Evolutionary conservation across 2,329 filamentous ascomycete genomes (phyloP), one percentile per base, ranked within the genome.

Genomic region (Aspergillus bombycis): DNA sequence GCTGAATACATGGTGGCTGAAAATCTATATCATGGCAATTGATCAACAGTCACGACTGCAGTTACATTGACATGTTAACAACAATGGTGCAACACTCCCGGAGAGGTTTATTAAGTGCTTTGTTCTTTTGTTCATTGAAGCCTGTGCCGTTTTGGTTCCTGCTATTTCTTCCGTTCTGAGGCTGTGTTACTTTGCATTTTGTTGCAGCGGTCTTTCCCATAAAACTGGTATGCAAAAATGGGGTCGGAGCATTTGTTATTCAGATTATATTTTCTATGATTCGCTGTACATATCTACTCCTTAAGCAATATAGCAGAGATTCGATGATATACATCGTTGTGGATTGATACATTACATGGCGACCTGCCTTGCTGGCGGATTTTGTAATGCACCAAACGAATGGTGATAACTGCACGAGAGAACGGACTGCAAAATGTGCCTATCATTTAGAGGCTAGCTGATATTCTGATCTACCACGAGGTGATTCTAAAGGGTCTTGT

Each of bases 171-270:
- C 45, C 32, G 16, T n/a, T 55, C 54, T 48, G 16, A 45, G 12
- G 21, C 30, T 36, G 36, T 45, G 21, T 58, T 14, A 12, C 23
- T 63, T 57, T 62, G 56, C 36, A 52, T 64, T 64, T 58, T 62
- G 61, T 56, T 65, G 62, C 64, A 65, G 66, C 65, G 61, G 61
- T 66, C 59, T 55, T 12, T 55, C 57, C 61, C 50, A 28, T 52
- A 32, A 62, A 66, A 65, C 63, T 62, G 62, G 56, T 54, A 57
- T 65, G 62, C 65, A 64, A 50, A 28, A 30, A 48, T 68, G 69
- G 68, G 61, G 65, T 67, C 65, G 57, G 64, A 70, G 69, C 68
- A 59, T 67, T 66, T 66, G 60, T 55, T 21, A 61, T 65, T 63
- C 43, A 55, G 23, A 38, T 48, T 55, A 57, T 36, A 50, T 58